A percentile compares a stretch with the other conserved stretches of the same genome.
phyloP scores from a whole-genome alignment of 2,329 filamentous ascomycete species.

The Claviceps africana region DNA sequence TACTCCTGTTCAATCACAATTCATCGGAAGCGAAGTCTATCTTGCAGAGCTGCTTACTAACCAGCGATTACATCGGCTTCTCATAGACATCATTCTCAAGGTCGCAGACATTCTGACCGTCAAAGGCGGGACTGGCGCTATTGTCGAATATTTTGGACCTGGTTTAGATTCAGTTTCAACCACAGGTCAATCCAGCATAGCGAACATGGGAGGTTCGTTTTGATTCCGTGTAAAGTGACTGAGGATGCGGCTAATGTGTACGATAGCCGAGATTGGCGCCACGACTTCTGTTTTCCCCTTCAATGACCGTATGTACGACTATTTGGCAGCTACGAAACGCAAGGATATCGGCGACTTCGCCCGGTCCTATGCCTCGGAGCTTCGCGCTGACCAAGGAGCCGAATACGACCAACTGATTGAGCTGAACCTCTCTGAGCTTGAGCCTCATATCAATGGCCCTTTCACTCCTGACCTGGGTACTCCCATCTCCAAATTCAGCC shows the following conservation, averaged over 20 bases:
- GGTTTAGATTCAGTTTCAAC: conserved; percentile 49
- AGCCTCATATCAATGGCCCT: conserved; percentile 96
- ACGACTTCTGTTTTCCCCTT: conserved; percentile 95
- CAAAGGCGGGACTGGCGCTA: conserved; percentile 91
- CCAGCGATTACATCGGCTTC: not conserved
- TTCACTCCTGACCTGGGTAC: conserved; percentile 98
- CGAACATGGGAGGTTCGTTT: conserved; percentile 43
- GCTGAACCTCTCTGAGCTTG: conserved; percentile 86
- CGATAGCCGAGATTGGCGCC: conserved; percentile 56
- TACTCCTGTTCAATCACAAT: not conserved
- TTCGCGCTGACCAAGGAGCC: conserved; percentile 75
- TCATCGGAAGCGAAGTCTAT: not conserved
- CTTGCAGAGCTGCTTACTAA: not conserved
- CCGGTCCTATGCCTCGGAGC: conserved; percentile 68
- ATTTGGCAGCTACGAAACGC: conserved; percentile 83
- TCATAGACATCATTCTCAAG: conserved; percentile 83
- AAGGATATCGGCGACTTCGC: conserved; percentile 82
- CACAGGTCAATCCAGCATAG: conserved; percentile 58
- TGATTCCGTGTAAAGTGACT: not conserved
- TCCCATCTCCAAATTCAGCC: conserved; percentile 93
- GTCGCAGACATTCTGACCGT: conserved; percentile 93
- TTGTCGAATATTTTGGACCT: conserved; percentile 55
- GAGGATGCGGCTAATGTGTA: not conserved
- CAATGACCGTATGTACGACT: conserved; percentile 96
- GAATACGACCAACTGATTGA: conserved; percentile 95